phyloP scores from a whole-genome alignment of 306 rosid genomes.

The Malus asiatica region DNA sequence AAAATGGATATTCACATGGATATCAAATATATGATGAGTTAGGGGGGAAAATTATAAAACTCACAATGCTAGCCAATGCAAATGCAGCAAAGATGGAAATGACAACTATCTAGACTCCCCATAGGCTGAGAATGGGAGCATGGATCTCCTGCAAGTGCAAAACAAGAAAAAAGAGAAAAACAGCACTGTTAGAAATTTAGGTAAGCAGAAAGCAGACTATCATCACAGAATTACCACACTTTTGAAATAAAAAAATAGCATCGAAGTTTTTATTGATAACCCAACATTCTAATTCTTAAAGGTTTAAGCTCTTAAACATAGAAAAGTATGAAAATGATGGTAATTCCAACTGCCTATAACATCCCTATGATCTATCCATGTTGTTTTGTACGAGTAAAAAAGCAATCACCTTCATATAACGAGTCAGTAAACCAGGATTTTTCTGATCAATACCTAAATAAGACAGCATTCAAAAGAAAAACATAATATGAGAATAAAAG shows the following conservation, averaged over 20 bases:
- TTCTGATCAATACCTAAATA: conserved; percentile 53
- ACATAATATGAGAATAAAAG: background rate
- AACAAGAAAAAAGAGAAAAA: background rate
- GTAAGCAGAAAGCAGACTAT: background rate
- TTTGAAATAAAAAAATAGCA: background rate
- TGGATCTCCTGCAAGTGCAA: conserved; percentile 80
- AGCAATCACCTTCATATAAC: conserved; percentile 83
- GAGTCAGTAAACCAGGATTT: conserved; percentile 68
- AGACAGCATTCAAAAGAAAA: background rate
- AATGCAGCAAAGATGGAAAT: conserved; percentile 64
- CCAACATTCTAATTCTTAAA: background rate
- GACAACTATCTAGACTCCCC: conserved; percentile 83
- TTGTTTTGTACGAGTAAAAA: background rate
- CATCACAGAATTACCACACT: background rate
- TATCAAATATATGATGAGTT: background rate
- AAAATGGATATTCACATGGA: conserved; percentile 12
- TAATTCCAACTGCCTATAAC: background rate
- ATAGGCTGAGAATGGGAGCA: conserved; percentile 79
- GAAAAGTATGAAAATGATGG: background rate
- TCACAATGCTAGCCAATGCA: conserved; percentile 88
- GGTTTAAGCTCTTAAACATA: background rate
- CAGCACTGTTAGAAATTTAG: conserved; percentile 10
- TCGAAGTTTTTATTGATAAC: background rate
- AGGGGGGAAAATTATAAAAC: conserved; percentile 20
- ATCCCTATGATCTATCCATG: background rate